Evolutionary conservation across 2,329 filamentous ascomycete genomes (phyloP).

Genomic region (Stromatinia cepivora): DNA sequence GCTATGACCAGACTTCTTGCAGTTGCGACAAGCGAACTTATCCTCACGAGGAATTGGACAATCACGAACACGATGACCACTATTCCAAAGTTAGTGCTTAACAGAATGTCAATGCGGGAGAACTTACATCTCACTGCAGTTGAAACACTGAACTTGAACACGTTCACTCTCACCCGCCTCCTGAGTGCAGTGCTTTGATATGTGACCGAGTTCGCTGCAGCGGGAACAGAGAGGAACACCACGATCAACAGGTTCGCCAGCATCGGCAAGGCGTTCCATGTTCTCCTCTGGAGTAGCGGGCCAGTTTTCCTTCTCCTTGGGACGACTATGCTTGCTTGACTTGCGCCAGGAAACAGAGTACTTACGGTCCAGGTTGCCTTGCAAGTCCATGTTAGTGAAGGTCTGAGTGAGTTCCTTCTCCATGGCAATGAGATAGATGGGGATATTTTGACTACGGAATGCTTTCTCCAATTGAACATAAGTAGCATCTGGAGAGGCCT

Average conservation of each 20-base stretch:
- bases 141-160: constrained; percentile 59
- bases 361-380: constrained; percentile 65
- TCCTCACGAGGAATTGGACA: constrained; percentile 64
- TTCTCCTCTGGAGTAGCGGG: constrained; percentile 61
- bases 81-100: neutral
- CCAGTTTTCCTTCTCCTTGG: constrained; percentile 60
- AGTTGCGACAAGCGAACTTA: constrained; percentile 68
- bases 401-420: constrained; percentile 57
- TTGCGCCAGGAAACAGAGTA: constrained; percentile 65
- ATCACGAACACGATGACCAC: constrained; percentile 68
- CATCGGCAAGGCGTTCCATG: constrained; percentile 61
- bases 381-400: constrained; percentile 70
- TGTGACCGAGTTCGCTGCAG: constrained; percentile 53
- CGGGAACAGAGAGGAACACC: constrained; percentile 56
- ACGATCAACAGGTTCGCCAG: constrained; percentile 62
- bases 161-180: constrained; percentile 53
- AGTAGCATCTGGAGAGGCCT: constrained; percentile 57
- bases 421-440: constrained; percentile 61
- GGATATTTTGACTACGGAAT: constrained; percentile 56
- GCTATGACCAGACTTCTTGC: constrained; percentile 48
- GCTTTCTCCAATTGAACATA: constrained; percentile 61
- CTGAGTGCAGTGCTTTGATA: constrained; percentile 58
- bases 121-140: constrained; percentile 53
- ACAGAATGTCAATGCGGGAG: neutral
- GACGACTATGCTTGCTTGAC: constrained; percentile 55